A percentile compares a stretch with the other conserved stretches of the same genome.
phyloP scores from a whole-genome alignment of 2,329 filamentous ascomycete genomes.

The Diplodia scrobiculata region DNA sequence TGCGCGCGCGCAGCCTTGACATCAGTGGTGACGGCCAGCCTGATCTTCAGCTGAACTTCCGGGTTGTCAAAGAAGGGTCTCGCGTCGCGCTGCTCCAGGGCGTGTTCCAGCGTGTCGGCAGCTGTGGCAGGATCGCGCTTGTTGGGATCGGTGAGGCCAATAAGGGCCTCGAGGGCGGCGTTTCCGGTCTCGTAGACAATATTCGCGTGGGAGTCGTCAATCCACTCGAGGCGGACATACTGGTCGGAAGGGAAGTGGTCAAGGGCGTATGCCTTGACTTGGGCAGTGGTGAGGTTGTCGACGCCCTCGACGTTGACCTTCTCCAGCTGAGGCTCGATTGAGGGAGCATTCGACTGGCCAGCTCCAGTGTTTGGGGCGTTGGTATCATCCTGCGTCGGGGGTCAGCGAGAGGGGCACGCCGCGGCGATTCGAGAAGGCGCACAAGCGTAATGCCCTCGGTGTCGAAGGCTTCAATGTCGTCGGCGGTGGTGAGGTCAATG shows the following conservation, averaged over 20 bases:
- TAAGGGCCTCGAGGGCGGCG: constrained; percentile 58
- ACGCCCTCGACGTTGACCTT: constrained; percentile 86
- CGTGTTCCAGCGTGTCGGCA: constrained; percentile 41
- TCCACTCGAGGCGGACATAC: constrained; percentile 78
- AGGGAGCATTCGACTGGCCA: neutral
- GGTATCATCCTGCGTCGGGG: constrained; percentile 10
- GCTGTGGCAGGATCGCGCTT: constrained; percentile 47
- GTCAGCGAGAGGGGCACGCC: constrained; percentile 11
- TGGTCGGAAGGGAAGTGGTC: constrained; percentile 63
- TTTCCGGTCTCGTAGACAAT: constrained; percentile 68
- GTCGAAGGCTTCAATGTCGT: constrained; percentile 34
- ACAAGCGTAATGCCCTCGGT: constrained; percentile 35
- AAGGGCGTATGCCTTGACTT: constrained; percentile 74
- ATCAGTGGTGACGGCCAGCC: constrained; percentile 73
- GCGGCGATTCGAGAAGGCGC: constrained; percentile 28
- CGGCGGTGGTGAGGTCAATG: constrained; percentile 40
- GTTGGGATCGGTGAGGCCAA: constrained; percentile 57
- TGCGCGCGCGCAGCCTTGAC: constrained; percentile 78
- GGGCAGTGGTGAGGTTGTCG: constrained; percentile 75
- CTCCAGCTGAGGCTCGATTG: constrained; percentile 48
- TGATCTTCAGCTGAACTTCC: constrained; percentile 68
- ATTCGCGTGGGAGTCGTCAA: constrained; percentile 90
- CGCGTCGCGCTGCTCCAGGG: constrained; percentile 67
- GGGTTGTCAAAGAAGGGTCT: constrained; percentile 70
- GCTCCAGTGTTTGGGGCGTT: neutral